Conservation (phyloP, 1,284 basidiomycete genomes). For the Fomitopsis betulina region DNA sequence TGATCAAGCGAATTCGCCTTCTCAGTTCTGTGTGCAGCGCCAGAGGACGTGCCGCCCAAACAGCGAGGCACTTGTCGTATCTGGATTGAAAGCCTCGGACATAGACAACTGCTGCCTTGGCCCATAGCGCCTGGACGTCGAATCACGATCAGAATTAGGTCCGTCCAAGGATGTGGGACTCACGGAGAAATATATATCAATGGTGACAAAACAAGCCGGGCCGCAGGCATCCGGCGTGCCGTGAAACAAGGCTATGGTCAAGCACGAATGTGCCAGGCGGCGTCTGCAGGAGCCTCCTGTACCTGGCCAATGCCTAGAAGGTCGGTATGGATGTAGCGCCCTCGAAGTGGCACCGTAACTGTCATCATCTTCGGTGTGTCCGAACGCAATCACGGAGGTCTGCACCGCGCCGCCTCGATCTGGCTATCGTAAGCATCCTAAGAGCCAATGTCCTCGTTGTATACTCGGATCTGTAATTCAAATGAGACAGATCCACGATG, state of each 20-base stretch:
- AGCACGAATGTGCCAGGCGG: no score
- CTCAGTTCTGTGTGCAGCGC: not conserved
- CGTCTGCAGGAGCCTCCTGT: no score
- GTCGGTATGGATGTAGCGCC: not conserved
- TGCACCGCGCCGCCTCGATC: no score
- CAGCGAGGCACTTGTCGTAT: not conserved
- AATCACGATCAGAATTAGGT: not conserved
- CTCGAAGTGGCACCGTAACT: no score
- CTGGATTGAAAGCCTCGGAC: not conserved
- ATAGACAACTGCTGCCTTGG: not conserved
- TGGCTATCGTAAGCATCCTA: no score
- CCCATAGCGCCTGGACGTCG: not conserved
- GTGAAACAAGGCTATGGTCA: no score
- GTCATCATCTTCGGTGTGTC: no score
- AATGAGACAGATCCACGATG: not conserved
- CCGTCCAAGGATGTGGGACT: not conserved
- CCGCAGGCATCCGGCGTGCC: not conserved
- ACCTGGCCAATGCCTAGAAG: not conserved
- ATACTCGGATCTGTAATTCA: not conserved
- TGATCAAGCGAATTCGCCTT: not conserved
- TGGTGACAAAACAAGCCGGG: not conserved
- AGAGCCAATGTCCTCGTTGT: not conserved
- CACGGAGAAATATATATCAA: no score
- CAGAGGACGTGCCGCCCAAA: not conserved
- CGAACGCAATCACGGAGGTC: no score